phyloP scores from a whole-genome alignment of 2,329 filamentous ascomycete genomes.

The Fusarium sp. region DNA sequence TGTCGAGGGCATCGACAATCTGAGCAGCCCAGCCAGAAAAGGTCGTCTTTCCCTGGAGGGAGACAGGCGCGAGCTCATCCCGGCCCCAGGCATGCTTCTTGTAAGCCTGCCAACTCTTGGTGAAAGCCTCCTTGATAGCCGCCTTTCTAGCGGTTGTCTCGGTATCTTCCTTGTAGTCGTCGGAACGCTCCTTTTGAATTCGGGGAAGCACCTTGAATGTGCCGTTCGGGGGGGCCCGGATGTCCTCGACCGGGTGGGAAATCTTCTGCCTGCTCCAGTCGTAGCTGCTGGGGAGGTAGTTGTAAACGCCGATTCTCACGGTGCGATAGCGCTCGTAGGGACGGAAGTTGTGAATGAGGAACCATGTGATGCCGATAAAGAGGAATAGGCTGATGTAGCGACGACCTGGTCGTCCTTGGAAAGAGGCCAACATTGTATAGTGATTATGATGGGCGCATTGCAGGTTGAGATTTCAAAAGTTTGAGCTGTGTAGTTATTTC shows the following conservation, averaged over 20 bases:
- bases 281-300: slow-evolving; percentile 55
- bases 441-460: slow-evolving; percentile 47
- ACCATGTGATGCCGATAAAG: slow-evolving; percentile 47
- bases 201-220: slow-evolving; percentile 51
- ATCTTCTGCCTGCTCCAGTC: slow-evolving; percentile 55
- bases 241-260: slow-evolving; percentile 52
- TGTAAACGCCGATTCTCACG: slow-evolving; percentile 44
- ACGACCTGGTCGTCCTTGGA: slow-evolving; percentile 52
- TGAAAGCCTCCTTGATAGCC: slow-evolving; percentile 57
- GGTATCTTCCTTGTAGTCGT: slow-evolving; percentile 57
- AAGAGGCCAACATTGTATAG: slow-evolving; percentile 49
- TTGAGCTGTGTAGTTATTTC: slow-evolving; percentile 14
- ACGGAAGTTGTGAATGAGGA: slow-evolving; percentile 49
- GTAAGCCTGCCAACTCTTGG: slow-evolving; percentile 66
- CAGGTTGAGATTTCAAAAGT: slow-evolving; percentile 9
- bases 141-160: slow-evolving; percentile 54
- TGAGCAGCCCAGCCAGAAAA: slow-evolving; percentile 71
- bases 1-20: slow-evolving; percentile 70
- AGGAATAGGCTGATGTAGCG: slow-evolving; percentile 52
- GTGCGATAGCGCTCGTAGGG: slow-evolving; percentile 39
- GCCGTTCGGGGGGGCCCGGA: slow-evolving; percentile 54
- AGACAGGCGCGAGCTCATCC: slow-evolving; percentile 68
- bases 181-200: slow-evolving; percentile 61
- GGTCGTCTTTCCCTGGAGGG: slow-evolving; percentile 60
- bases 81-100: slow-evolving; percentile 67